Percentiles rank a stretch among this genome's conserved stretches.
These are phyloP conservation scores for Lepraria neglecta DNA, from an alignment of 495 filamentous ascomycete genomes.

Conservation along the genomic window DNA sequence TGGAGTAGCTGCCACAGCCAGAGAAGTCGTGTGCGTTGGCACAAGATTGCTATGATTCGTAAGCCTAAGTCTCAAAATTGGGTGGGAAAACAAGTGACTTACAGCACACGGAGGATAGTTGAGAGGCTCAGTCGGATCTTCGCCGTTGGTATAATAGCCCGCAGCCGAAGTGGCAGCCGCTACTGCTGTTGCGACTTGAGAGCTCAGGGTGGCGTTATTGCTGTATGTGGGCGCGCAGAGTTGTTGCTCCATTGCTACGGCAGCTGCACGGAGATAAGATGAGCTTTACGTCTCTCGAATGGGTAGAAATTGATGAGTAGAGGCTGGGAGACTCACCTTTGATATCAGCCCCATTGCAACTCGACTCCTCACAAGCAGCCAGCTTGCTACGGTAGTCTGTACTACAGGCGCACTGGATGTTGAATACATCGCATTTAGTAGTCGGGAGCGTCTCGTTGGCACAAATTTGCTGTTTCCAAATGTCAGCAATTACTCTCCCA, in stretches of 20 bases:
- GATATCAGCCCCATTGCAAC: slow-evolving; percentile 1
- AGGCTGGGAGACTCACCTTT: not conserved
- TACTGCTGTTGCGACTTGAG: not conserved
- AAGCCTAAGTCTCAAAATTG: not conserved
- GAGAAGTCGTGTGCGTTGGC: not conserved
- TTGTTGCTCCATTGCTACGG: slow-evolving; percentile 4
- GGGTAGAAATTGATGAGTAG: too few species aligned
- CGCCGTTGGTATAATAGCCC: not conserved
- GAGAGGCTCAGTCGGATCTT: slow-evolving; percentile 2
- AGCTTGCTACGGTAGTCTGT: slow-evolving; percentile 5
- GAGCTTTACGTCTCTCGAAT: too few species aligned
- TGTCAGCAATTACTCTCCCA: not conserved
- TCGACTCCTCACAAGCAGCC: slow-evolving; percentile 8
- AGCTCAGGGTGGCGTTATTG: slow-evolving; percentile 6
- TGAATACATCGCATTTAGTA: not conserved
- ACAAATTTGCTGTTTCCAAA: slow-evolving; percentile 4
- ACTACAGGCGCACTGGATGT: slow-evolving; percentile 13
- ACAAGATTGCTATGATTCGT: not conserved
- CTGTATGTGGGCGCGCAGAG: slow-evolving; percentile 7
- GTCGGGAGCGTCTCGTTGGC: slow-evolving; percentile 6
- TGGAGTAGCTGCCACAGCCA: slow-evolving; percentile 8
- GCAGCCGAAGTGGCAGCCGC: slow-evolving; percentile 7
- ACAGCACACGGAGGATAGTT: slow-evolving; percentile 6
- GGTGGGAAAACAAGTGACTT: not conserved
- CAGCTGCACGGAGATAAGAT: not conserved